Conservation (phyloP, 2,329 filamentous ascomycete species). For the Botrytis squamosa region DNA sequence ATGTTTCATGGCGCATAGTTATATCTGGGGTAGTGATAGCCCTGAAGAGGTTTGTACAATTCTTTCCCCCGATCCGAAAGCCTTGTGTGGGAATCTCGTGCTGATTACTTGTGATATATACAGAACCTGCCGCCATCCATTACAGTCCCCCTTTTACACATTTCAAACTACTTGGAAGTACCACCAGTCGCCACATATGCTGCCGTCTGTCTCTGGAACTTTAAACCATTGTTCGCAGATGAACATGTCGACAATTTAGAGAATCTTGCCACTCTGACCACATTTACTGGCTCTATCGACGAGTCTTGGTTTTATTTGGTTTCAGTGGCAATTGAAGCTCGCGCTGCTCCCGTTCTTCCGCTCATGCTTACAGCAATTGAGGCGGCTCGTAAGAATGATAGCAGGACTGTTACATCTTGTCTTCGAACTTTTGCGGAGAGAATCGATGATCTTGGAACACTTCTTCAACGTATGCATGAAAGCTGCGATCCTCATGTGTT, state of each 20-base stretch:
- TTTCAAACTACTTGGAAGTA: slow-evolving; percentile 77
- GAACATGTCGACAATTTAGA: slow-evolving; percentile 80
- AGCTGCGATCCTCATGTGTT: slow-evolving; percentile 93
- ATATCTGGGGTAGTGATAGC: slow-evolving; percentile 90
- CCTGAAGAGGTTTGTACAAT: slow-evolving; percentile 64
- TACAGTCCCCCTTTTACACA: slow-evolving; percentile 75
- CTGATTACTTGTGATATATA: slow-evolving; percentile 19
- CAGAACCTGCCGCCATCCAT: slow-evolving; percentile 72
- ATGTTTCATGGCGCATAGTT: slow-evolving; percentile 88
- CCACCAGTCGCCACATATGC: slow-evolving; percentile 94
- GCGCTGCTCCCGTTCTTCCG: slow-evolving; percentile 81
- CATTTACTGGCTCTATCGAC: slow-evolving; percentile 90
- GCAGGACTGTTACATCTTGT: slow-evolving; percentile 68
- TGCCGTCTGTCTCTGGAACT: slow-evolving; percentile 92
- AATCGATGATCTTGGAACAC: slow-evolving; percentile 75
- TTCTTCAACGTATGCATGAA: slow-evolving; percentile 90
- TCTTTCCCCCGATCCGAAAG: neutral
- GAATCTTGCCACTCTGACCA: slow-evolving; percentile 83
- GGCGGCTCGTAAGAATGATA: slow-evolving; percentile 71
- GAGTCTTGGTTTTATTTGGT: slow-evolving; percentile 99
- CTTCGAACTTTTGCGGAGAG: slow-evolving; percentile 83
- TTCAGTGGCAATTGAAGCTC: slow-evolving; percentile 91
- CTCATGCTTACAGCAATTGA: slow-evolving; percentile 86
- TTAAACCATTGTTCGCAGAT: slow-evolving; percentile 82
- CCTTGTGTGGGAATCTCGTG: neutral